Percentiles rank a stretch among this genome's conserved stretches.
phyloP scores from a whole-genome alignment of 768 basidiomycete genomes.

The Sporobolomyces pararoseus region DNA sequence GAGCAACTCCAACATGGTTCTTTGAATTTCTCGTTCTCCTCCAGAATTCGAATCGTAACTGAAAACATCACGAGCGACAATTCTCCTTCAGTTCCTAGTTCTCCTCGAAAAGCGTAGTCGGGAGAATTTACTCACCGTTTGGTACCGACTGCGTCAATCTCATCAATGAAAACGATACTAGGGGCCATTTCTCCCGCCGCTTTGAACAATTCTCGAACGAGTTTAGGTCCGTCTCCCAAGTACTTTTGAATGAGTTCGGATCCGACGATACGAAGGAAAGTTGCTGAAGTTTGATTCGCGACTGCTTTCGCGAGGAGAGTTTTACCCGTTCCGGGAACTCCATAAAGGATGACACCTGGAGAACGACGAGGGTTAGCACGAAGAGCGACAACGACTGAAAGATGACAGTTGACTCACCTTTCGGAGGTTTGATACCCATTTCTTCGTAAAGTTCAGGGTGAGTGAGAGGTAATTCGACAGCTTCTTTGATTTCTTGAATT shows the following conservation, averaged over 20 bases:
- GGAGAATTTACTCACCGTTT: conserved; percentile 67
- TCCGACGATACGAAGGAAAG: conserved; percentile 93
- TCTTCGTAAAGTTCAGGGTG: conserved; percentile 98
- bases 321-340: conserved; percentile 97
- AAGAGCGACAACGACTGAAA: not conserved
- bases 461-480: conserved; percentile 92
- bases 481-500: conserved; percentile 99
- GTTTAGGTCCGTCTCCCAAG: conserved; percentile 95
- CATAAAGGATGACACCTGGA: conserved; percentile 87
- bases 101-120: not conserved
- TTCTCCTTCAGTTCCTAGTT: no score
- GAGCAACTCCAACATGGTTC: conserved; percentile 96
- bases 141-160: conserved; percentile 96
- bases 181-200: conserved; percentile 97
- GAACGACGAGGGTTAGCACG: not conserved
- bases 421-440: conserved; percentile 99
- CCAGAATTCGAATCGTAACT: conserved; percentile 98
- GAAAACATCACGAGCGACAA: no score
- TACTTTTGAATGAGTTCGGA: conserved; percentile 99
- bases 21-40: conserved; percentile 97
- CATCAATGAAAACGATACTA: conserved; percentile 98
- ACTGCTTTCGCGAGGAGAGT: conserved; percentile 96
- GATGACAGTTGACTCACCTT: conserved; percentile 52
- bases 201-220: conserved; percentile 93
- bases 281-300: conserved; percentile 96